Evolutionary conservation across 108 stramenopile genomes (phyloP), one percentile per base, ranked within the genome.

Genomic region (Skeletonema potamos): DNA sequence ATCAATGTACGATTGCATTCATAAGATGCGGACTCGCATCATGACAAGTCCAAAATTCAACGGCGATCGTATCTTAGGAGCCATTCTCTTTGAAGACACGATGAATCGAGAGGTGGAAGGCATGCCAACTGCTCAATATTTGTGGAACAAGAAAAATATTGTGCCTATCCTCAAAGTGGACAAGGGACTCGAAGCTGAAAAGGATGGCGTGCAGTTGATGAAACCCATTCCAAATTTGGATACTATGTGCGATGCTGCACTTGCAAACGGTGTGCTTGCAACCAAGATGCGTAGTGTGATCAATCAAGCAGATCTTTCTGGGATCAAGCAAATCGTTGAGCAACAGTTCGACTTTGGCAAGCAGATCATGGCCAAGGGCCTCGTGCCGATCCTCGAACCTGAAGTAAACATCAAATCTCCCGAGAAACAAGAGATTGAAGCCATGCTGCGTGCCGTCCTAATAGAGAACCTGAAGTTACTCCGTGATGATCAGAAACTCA

Each of bases 41-140:
- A 83, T 91, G 28, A 89, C 86, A 6, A 76, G 74, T 34, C 85
- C 82, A 27, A 65, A 26, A 28, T 94, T 94, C 74, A 70, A 76
- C 26, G 89, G 88, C n/a, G 86, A 91, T 56, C 74, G 80, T 9
- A 79, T 87, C 2, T 27, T 72, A 6, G 89, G 88, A 7, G 88
- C 89, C 28, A 94, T 94, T 54, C 72, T 94, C 27, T 94, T 94
- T 68, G 90, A 94, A 58, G 83, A 94, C 51, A 94, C 93, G n/a
- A 85, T 91, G 84, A 78, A 91, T 30, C 87, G 93, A 9, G 58
- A 70, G 20, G 72, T 94, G 43, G 77, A 88, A 18, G 90, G 86
- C 33, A 46, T 72, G 20, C 82, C 84, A 0, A 85, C 85, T 15
- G 80, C 86, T 6, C 65, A 85, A 26, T 94, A 77, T 66, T 73